Evolutionary conservation across 1,139 yeast species (phyloP), one percentile per base, ranked within the genome.

Genomic region (Protomyces inundatus): DNA sequence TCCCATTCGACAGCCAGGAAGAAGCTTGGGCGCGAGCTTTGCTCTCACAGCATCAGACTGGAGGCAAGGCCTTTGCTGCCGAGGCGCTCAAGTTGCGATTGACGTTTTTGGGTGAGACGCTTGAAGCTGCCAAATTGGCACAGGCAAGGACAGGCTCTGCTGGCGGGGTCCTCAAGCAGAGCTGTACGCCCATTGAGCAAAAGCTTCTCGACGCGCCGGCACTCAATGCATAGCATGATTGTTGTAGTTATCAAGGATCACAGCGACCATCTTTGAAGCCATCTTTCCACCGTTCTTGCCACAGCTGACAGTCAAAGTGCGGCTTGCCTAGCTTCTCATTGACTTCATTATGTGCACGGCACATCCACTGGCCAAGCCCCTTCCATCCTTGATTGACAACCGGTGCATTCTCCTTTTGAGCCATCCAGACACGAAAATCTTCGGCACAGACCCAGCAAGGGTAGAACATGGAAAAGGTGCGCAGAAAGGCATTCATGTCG

Each of bases 401-500:
- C 4, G 96, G 95, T 68, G 84, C 84, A 68, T 87, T 79, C 37
- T 76, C 77, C 3, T 70, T 69, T 65, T 75, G 77, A 39, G 74
- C 74, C 55, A 89, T 79, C 76, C 88, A 90, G 35, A 76, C 75
- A 64, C 84, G 81, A 74, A 95, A 89, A 73, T 91, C 98, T 55
- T 82, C 83, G 0, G 96, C 97, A 77, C 98, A 95, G 77, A 83
- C 86, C 88, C 95, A 87, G 75, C 98, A 93, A 1, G 99, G 99
- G 71, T 93, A 93, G 56, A 91, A 80, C 68, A 85, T 84, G 3
- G 95, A 85, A 73, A 93, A 90, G 6, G 89, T 78, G 16, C 77
- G 77, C 61, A 93, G 73, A 70, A 93, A 91, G 66, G 83, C 82
- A 60, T 77, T 78, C 85, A 93, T 82, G 68, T 90, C 95, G 9